Base-by-base conservation (phyloP, 805 yeast genomes). In the Pichia scutulata region DNA sequence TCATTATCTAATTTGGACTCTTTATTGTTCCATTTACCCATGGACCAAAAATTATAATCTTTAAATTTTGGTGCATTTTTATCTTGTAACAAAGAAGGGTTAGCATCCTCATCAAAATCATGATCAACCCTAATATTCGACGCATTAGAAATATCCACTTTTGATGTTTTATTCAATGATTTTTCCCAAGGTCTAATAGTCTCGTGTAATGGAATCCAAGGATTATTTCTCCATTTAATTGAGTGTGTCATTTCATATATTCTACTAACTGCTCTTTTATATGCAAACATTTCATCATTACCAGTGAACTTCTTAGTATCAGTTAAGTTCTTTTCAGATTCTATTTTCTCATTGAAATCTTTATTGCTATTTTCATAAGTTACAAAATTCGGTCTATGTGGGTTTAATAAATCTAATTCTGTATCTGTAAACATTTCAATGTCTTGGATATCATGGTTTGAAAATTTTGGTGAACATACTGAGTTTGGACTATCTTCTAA, bases 251-350 rank as follows among this genome's bases (percentile, higher is more conserved):
- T 67, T 28, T 60, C 74, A 47, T 72, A 71, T 37, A 84, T 72
- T 55, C 90, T 67, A 57, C 83, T 79, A 1, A 83, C 81, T 0
- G 90, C 89, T 55, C 90, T 67, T 54, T 78, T 80, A 58, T 76
- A 84, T 3, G 90, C 89, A 65, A 84, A 84, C 66, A 74, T 75
- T 60, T 84, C 90, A 64, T 84, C 90, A 57, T 84, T 88, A 23
- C 90, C 90, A 0, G 89, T 84, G 57, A 84, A 84, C 10, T 81
- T 79, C 12, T 70, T 68, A 19, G 74, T 61, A 47, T 80, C 72
- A 14, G 75, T 70, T 56, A 72, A 80, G 57, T 79, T 70, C 12
- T 66, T 65, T 24, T 56, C 52, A 39, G 63, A 48, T 19, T 56
- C 57, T 9, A 46, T 50, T 7, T 54, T 47, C 26, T 50, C 53